These are phyloP conservation scores for Scenedesmus sp. DNA, from an alignment of 163 green algal species.

Conservation along the genomic window DNA sequence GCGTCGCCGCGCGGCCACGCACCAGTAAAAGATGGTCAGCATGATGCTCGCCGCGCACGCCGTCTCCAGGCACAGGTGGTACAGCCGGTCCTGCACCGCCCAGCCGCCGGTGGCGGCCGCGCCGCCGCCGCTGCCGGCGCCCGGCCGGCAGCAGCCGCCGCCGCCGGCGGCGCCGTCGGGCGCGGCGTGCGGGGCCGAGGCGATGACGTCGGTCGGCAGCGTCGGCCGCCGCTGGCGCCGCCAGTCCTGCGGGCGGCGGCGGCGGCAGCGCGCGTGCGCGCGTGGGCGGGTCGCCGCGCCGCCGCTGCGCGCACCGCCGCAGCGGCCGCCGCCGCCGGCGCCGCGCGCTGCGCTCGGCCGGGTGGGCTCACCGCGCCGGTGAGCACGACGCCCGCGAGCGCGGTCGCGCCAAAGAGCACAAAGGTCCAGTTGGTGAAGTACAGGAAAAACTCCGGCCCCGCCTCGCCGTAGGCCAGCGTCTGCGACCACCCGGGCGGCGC, in stretches of 20 bases:
- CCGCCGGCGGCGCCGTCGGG: no score
- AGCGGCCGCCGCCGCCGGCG: neutral
- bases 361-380: constrained; percentile 16
- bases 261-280: no score
- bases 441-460: constrained; percentile 29
- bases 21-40: constrained; percentile 51
- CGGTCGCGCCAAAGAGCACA: constrained; percentile 42
- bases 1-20: no score
- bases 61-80: constrained; percentile 40
- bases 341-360: neutral
- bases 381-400: constrained; percentile 29
- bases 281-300: no score
- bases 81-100: constrained; percentile 2
- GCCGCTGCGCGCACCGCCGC: no score
- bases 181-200: neutral
- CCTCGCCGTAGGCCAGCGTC: no score
- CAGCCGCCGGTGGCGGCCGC: constrained; percentile 15
- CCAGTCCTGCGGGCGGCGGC: constrained; percentile 6
- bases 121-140: no score
- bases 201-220: neutral
- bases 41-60: constrained; percentile 38
- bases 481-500: no score
- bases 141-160: no score
- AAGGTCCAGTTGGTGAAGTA: constrained; percentile 59
- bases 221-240: constrained; percentile 1